phyloP scores from a whole-genome alignment of 2,329 filamentous ascomycete genomes.

The Colletotrichum viniferum region DNA sequence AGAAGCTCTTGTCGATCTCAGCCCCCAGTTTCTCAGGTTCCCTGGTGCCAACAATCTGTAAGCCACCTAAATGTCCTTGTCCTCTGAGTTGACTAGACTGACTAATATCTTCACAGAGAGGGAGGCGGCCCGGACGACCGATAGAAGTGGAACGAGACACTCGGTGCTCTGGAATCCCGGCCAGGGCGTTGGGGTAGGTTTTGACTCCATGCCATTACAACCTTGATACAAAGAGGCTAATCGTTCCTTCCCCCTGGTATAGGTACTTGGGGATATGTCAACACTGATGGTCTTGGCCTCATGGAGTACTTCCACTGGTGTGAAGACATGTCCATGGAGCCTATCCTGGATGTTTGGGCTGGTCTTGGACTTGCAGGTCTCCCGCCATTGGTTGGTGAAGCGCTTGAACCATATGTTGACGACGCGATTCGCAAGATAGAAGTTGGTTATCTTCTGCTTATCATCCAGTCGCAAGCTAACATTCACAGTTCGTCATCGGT shows the following conservation, averaged over 20 bases:
- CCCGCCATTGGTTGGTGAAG: not conserved
- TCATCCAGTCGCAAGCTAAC: not conserved
- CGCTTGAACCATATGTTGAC: not conserved
- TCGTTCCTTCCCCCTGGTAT: accelerated
- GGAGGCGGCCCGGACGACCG: not conserved
- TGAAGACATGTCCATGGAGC: not conserved
- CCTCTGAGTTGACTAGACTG: not conserved
- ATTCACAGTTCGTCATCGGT: not conserved
- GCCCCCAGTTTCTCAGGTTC: not conserved
- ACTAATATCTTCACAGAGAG: not conserved
- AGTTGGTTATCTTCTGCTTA: not conserved
- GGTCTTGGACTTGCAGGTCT: not conserved
- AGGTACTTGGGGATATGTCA: not conserved
- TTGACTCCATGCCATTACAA: accelerated
- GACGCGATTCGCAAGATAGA: not conserved
- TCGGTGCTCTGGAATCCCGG: not conserved
- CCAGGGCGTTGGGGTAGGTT: not conserved
- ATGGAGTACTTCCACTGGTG: not conserved
- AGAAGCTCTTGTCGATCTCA: not conserved
- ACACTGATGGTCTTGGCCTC: not conserved
- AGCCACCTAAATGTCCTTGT: accelerated
- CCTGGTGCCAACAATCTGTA: not conserved
- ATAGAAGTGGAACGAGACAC: not conserved
- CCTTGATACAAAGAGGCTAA: accelerated
- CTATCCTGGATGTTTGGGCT: not conserved